These are phyloP conservation scores for Ustulina deusta DNA, from an alignment of 2,329 filamentous ascomycete genomes.

Conservation along the genomic window DNA sequence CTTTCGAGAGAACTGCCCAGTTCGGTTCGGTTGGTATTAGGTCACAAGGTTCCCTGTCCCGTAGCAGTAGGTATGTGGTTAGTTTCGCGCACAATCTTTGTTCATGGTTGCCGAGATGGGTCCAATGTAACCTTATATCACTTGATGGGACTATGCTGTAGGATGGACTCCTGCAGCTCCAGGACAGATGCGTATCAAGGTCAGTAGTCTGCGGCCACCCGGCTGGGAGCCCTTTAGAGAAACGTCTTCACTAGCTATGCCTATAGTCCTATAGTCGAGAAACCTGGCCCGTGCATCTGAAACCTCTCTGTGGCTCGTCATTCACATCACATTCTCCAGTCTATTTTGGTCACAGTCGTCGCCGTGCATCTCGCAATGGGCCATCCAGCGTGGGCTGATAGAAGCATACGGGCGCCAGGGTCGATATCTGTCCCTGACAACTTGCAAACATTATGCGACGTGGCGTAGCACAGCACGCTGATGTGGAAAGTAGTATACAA, in stretches of 20 bases:
- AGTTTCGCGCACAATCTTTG: slow-evolving; percentile 41
- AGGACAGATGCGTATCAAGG: slow-evolving; percentile 32
- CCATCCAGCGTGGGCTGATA: slow-evolving; percentile 7
- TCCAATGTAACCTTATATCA: slow-evolving; percentile 42
- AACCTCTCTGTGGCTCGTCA: slow-evolving; percentile 33
- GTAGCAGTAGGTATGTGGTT: slow-evolving; percentile 28
- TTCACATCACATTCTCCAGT: slow-evolving; percentile 21
- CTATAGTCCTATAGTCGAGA: slow-evolving; percentile 19
- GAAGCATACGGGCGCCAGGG: slow-evolving; percentile 18
- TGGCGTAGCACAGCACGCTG: slow-evolving; percentile 20
- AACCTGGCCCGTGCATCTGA: slow-evolving; percentile 35
- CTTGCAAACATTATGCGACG: slow-evolving; percentile 36
- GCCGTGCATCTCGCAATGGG: slow-evolving; percentile 14
- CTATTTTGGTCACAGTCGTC: slow-evolving; percentile 35
- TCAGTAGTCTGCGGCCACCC: slow-evolving; percentile 38
- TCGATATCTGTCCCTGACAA: slow-evolving; percentile 16
- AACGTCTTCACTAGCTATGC: slow-evolving; percentile 25
- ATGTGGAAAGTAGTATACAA: slow-evolving; percentile 1
- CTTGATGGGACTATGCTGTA: slow-evolving; percentile 40
- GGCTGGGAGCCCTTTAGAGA: slow-evolving; percentile 28
- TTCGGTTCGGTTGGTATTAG: slow-evolving; percentile 19
- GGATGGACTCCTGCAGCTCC: slow-evolving; percentile 36
- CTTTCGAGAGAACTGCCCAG: slow-evolving; percentile 28
- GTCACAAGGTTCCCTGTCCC: slow-evolving; percentile 22
- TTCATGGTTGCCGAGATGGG: slow-evolving; percentile 36